Evolutionary conservation across 1,139 yeast genomes (phyloP).

Genomic region (Neolecta irregularis): DNA sequence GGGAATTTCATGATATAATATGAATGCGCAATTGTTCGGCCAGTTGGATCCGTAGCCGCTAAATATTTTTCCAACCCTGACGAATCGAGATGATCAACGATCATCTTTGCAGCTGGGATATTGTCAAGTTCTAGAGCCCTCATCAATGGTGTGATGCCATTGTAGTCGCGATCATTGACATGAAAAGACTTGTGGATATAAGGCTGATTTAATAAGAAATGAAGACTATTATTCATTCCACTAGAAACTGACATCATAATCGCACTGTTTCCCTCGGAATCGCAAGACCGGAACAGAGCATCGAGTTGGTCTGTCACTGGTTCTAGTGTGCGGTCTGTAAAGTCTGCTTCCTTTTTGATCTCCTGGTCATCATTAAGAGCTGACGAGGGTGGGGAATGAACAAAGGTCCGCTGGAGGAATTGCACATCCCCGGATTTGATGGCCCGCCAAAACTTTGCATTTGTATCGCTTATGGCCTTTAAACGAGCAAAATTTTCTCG

Average conservation of each 20-base stretch:
- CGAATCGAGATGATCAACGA: constrained; percentile 17
- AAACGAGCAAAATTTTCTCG: constrained; percentile 32
- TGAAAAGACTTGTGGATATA: constrained; percentile 1
- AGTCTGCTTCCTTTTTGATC: constrained; percentile 6
- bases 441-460: constrained; percentile 40
- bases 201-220: constrained; percentile 3
- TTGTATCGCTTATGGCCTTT: constrained; percentile 31
- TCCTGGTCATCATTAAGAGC: constrained; percentile 14
- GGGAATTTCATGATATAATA: constrained; percentile 42
- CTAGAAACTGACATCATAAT: constrained; percentile 19
- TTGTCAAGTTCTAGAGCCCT: constrained; percentile 1
- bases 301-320: constrained; percentile 23
- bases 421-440: constrained; percentile 23
- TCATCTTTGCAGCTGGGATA: constrained; percentile 1
- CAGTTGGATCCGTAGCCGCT: constrained; percentile 35
- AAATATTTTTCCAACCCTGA: constrained; percentile 35
- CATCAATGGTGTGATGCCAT: constrained; percentile 1
- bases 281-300: constrained; percentile 38
- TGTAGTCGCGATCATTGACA: neutral
- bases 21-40: constrained; percentile 58
- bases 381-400: constrained; percentile 1
- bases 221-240: constrained; percentile 1
- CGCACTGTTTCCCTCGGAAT: constrained; percentile 52
- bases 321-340: constrained; percentile 7
- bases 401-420: constrained; percentile 11